These are phyloP conservation scores for Prunus padus DNA, from an alignment of 306 rosid genomes.

Conservation along the genomic window DNA sequence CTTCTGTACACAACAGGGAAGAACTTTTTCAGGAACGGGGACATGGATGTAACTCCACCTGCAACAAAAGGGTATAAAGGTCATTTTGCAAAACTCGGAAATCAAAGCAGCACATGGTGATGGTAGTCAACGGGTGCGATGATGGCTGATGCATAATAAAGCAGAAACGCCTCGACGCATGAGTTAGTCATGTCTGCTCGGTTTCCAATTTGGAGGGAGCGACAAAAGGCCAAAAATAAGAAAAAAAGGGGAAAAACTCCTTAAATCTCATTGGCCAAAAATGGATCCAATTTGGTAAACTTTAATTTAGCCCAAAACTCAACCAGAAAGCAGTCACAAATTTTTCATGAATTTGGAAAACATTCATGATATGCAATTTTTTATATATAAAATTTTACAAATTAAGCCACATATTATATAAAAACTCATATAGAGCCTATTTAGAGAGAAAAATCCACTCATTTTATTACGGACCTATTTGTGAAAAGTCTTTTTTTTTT, in stretches of 20 bases:
- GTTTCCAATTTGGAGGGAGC: conserved; percentile 2
- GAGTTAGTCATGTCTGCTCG: no score
- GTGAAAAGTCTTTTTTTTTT: no score
- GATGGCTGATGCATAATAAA: neutral
- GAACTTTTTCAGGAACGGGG: conserved; percentile 47
- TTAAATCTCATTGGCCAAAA: neutral
- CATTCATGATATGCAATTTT: no score
- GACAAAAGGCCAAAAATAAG: neutral
- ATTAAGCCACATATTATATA: no score
- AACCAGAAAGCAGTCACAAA: neutral
- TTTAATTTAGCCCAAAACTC: neutral
- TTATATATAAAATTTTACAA: no score
- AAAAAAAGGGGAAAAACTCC: no score
- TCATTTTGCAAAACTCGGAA: neutral
- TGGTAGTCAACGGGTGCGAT: neutral
- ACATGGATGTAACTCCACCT: conserved; percentile 86
- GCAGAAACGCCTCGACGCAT: no score
- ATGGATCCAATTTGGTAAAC: neutral
- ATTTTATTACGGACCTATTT: no score
- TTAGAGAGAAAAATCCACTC: no score
- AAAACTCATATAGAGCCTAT: no score
- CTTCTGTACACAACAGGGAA: conserved; percentile 58
- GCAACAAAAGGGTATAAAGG: conserved; percentile 1
- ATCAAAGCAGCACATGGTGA: neutral
- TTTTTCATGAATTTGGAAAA: neutral